Conservation (phyloP, 1,284 basidiomycete species). For the Trametes polyzona region DNA sequence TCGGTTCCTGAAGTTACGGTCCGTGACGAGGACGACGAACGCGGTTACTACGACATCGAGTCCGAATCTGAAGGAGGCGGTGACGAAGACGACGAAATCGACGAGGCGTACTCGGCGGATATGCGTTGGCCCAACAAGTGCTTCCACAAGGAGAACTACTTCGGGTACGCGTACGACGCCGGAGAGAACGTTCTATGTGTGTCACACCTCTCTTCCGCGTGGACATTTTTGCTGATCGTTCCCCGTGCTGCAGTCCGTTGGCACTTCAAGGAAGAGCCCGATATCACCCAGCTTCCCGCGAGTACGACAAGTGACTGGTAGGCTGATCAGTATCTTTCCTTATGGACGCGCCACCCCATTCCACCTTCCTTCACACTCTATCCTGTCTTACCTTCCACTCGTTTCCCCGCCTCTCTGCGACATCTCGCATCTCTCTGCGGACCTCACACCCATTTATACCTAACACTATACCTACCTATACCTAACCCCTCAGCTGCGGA, state of each 20-base stretch:
- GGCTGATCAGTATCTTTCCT: not conserved
- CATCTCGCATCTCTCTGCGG: conserved; percentile 1
- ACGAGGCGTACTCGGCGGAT: conserved; percentile 25
- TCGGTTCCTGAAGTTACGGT: not conserved
- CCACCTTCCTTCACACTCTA: not conserved
- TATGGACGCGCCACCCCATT: not conserved
- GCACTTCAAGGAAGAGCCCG: conserved; percentile 29
- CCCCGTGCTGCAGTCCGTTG: conserved; percentile 24
- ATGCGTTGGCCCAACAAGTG: conserved; percentile 40
- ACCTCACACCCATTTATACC: conserved; percentile 4
- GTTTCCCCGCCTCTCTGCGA: not conserved
- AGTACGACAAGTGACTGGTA: conserved; percentile 21
- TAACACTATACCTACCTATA: conserved; percentile 13
- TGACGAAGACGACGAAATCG: conserved; percentile 19
- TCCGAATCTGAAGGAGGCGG: conserved; percentile 12
- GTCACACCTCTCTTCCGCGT: not conserved
- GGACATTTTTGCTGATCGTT: not conserved
- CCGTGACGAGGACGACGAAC: conserved; percentile 8
- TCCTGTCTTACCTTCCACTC: not conserved
- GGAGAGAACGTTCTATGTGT: conserved; percentile 39
- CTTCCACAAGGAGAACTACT: conserved; percentile 40
- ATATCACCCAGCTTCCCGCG: conserved; percentile 26
- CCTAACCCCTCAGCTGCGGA: not conserved
- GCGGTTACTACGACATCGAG: conserved; percentile 3
- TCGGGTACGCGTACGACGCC: conserved; percentile 41